Evolutionary conservation across 768 basidiomycete genomes (phyloP).

Genomic region (Bullera alba): DNA sequence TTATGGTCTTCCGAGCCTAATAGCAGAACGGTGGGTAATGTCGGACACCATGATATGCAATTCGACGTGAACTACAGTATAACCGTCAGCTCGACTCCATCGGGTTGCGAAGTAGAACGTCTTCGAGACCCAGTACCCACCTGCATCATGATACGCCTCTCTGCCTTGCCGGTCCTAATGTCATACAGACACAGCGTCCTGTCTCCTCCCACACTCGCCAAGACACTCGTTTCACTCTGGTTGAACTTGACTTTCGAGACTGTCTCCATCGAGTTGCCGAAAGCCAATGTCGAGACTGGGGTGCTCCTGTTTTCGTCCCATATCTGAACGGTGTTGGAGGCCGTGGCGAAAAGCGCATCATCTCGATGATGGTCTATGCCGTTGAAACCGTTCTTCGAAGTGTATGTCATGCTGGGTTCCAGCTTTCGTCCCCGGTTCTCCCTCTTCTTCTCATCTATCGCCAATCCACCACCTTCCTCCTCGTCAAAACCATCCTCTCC

Average conservation of each 20-base stretch:
- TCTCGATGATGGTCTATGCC: conserved; percentile 89
- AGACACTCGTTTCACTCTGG: conserved; percentile 81
- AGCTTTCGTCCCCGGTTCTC: conserved; percentile 34
- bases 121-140: conserved; percentile 49
- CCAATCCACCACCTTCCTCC: conserved; percentile 41
- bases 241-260: conserved; percentile 86
- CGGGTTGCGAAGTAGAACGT: neutral
- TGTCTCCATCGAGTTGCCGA: conserved; percentile 80
- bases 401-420: conserved; percentile 67
- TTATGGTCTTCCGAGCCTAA: conserved; percentile 99
- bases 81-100: conserved; percentile 9
- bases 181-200: conserved; percentile 94
- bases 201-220: conserved; percentile 92
- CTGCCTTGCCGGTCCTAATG: conserved; percentile 91
- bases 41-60: conserved; percentile 89
- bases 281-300: conserved; percentile 77
- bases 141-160: conserved; percentile 83
- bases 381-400: conserved; percentile 84
- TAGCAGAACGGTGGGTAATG: conserved; percentile 80
- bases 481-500: conserved; percentile 37
- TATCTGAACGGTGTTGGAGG: conserved; percentile 84
- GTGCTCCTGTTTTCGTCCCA: conserved; percentile 96
- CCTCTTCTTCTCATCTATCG: conserved; percentile 31
- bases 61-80: conserved; percentile 78
- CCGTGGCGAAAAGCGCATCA: conserved; percentile 86